These are phyloP conservation scores for Corynascus novoguineensis DNA, from an alignment of 495 filamentous ascomycete species.

Conservation along the genomic window DNA sequence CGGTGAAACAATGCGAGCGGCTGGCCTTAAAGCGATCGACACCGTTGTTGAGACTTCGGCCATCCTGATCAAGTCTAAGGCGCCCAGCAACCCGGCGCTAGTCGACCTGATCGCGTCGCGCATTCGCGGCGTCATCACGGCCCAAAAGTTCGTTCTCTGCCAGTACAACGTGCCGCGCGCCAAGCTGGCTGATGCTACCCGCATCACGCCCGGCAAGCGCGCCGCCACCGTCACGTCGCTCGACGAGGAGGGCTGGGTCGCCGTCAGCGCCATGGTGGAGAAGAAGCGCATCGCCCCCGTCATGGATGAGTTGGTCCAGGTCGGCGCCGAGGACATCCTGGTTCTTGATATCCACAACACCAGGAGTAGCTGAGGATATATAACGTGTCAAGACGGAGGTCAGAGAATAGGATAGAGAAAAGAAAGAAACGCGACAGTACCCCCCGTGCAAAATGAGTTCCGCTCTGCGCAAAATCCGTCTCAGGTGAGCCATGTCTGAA, in stretches of 20 bases:
- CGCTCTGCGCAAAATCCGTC: no score
- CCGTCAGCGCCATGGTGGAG: conserved; percentile 89
- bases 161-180: conserved; percentile 84
- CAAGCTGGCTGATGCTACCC: conserved; percentile 59
- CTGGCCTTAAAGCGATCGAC: conserved; percentile 92
- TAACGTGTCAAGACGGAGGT: neutral
- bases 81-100: conserved; percentile 69
- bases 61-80: conserved; percentile 84
- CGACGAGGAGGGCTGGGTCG: conserved; percentile 88
- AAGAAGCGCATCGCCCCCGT: conserved; percentile 80
- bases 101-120: conserved; percentile 75
- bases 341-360: conserved; percentile 86
- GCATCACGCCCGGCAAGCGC: conserved; percentile 89
- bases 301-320: conserved; percentile 80
- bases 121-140: conserved; percentile 91
- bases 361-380: conserved; percentile 33
- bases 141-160: conserved; percentile 88
- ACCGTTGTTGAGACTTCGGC: conserved; percentile 84
- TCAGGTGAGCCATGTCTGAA: no score
- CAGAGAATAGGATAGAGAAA: neutral
- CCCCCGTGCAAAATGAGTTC: neutral
- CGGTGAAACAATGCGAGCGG: conserved; percentile 95
- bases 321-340: conserved; percentile 83
- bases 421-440: neutral
- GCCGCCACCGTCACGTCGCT: conserved; percentile 85